phyloP scores from a whole-genome alignment of 116 monocot species.

The Cymodocea nodosa region DNA sequence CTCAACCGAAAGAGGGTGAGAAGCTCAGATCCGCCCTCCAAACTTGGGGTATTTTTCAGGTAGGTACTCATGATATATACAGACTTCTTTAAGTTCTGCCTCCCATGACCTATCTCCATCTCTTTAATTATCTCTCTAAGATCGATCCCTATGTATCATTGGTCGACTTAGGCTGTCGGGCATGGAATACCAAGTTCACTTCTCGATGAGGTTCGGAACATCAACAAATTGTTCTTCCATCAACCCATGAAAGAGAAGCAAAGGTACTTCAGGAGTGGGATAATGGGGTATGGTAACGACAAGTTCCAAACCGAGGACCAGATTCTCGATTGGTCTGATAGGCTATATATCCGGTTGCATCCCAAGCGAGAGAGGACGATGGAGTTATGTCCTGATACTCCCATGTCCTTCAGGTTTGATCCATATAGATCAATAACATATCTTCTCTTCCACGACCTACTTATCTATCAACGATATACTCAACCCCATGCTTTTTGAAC shows the following conservation, averaged over 20 bases:
- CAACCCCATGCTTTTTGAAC: neutral
- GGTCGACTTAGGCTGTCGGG: conserved; percentile 17
- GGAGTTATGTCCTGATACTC: conserved; percentile 40
- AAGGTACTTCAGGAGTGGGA: conserved; percentile 20
- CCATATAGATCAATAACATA: no score
- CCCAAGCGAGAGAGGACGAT: conserved; percentile 43
- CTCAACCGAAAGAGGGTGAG: conserved; percentile 13
- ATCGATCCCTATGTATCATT: neutral
- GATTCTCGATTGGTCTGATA: conserved; percentile 51
- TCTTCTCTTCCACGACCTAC: no score
- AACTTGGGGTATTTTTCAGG: conserved; percentile 27
- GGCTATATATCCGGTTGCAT: conserved; percentile 42
- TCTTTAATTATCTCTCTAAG: no score
- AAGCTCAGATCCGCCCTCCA: conserved; percentile 18
- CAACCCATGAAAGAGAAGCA: conserved; percentile 29
- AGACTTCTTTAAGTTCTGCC: neutral
- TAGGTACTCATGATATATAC: neutral
- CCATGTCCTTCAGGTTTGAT: conserved; percentile 47
- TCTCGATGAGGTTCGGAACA: conserved; percentile 25
- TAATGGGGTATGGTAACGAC: conserved; percentile 70
- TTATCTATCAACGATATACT: no score
- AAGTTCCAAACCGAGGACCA: conserved; percentile 26
- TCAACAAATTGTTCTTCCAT: conserved; percentile 24
- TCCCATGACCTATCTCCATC: no score
- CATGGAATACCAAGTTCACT: conserved; percentile 25